Evolutionary conservation across 352 stramenopile species (phyloP).

Genomic region (Globisporangium solare): DNA sequence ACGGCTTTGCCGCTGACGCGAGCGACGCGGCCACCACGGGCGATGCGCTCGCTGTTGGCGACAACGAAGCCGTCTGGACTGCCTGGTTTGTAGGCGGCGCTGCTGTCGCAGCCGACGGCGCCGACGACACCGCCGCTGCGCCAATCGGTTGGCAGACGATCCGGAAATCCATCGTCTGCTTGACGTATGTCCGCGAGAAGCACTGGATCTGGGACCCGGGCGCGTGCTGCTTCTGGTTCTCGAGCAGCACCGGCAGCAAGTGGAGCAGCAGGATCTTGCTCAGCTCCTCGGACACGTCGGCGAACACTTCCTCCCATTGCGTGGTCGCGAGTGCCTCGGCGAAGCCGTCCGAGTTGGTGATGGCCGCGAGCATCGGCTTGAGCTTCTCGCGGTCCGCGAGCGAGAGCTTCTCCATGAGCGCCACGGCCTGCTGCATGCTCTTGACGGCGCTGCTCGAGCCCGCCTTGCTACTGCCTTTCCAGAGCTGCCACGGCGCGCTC

Average conservation of each 20-base stretch:
- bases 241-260: slow-evolving; percentile 43
- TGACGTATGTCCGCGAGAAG: slow-evolving; percentile 52
- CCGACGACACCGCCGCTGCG: neutral
- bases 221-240: slow-evolving; percentile 23
- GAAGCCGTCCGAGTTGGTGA: slow-evolving; percentile 15
- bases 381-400: slow-evolving; percentile 41
- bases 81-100: neutral
- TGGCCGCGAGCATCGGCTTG: slow-evolving; percentile 37
- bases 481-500: slow-evolving; percentile 27
- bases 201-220: slow-evolving; percentile 28
- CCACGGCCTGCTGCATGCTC: slow-evolving; percentile 26
- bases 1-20: neutral
- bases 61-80: neutral
- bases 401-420: slow-evolving; percentile 49
- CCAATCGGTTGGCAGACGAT: slow-evolving; percentile 22
- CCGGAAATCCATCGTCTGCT: slow-evolving; percentile 58
- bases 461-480: slow-evolving; percentile 26
- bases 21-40: too few species aligned
- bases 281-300: slow-evolving; percentile 48
- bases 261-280: slow-evolving; percentile 51
- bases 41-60: neutral
- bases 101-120: neutral
- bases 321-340: slow-evolving; percentile 4
- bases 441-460: slow-evolving; percentile 14
- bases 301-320: slow-evolving; percentile 38